phyloP scores from a whole-genome alignment of 768 basidiomycete species.

The Collybia mongolica region DNA sequence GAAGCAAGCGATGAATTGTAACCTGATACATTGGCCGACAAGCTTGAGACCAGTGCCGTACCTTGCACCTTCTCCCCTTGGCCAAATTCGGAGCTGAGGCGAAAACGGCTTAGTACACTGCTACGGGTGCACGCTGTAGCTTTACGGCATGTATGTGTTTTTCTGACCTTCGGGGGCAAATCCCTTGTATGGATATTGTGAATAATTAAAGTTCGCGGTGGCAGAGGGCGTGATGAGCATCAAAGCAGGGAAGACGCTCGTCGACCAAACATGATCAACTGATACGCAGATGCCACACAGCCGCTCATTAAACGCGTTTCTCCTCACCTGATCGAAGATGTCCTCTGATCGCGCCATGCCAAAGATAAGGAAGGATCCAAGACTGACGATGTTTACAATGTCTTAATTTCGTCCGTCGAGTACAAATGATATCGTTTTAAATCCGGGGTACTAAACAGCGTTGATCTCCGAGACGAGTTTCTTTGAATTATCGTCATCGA shows the following conservation, averaged over 20 bases:
- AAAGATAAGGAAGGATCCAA: no score
- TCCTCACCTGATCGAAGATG: background rate
- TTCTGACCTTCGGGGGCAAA: constrained; percentile 3
- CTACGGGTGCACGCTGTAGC: constrained; percentile 1
- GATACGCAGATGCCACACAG: constrained; percentile 10
- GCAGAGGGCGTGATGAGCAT: constrained; percentile 1
- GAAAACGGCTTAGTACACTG: background rate
- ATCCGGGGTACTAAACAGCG: constrained; percentile 32
- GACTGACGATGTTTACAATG: background rate
- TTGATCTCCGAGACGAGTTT: constrained; percentile 60
- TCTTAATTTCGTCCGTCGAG: background rate
- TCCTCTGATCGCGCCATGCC: no score
- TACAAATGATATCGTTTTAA: background rate
- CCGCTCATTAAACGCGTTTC: constrained; percentile 1
- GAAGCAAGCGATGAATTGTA: no score
- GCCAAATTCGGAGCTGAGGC: background rate
- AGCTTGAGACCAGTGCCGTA: background rate
- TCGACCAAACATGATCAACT: background rate
- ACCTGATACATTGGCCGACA: no score
- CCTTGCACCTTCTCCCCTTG: background rate
- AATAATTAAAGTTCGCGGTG: constrained; percentile 4
- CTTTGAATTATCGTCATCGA: constrained; percentile 51
- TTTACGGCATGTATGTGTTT: constrained; percentile 2
- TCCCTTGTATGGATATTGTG: constrained; percentile 2
- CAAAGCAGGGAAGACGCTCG: background rate